Evolutionary conservation across 441 rosid species (phyloP), one percentile per base, ranked within the genome.

Genomic region (Eruca vesicaria): DNA sequence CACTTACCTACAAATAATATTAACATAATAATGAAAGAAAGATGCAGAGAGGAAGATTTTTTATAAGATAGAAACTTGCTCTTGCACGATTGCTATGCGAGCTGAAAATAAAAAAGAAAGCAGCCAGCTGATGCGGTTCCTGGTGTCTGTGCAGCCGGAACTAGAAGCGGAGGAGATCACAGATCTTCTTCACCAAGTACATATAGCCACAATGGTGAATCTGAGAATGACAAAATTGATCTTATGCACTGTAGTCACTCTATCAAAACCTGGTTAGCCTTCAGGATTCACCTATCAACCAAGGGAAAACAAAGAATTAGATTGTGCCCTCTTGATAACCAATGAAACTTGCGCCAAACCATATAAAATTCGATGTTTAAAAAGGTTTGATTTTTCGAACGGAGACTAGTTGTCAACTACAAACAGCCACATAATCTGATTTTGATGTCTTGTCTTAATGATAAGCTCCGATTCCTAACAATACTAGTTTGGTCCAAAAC

Each of bases 1-100:
- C 68, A 28, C 69, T 16, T 71, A 77, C 50, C 80, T 77, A 77
- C 68, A 71, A 63, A 58, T 12, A 32, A 70, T 71, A 77, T 77
- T 77, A 33, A 77, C 80, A 77, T 71, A 48, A 65, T 43, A 65
- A 65, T 65, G 62, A 64, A 65, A 70, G 26, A 58, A 60, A 68
- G 41, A 38, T 5, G n/a, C 66, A 64, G 9, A 64, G n/a, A 71
- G 14, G 50, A 65, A 65, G 56, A 63, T 71, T 43, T 71, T 43
- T 65, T 2, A 48, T 23, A 77, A n/a, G 72, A 20, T 28, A 50
- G 4, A 66, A 71, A 50, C 72, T 77, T 58, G 68, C 45, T 77
- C 76, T 77, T 66, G 55, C 56, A 77, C 16, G 64, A 70, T 64
- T 53, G 59, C 55, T 60, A 33, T 72, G 69, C 77, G 16, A 71